These are phyloP conservation scores for Nepenthes mirabilis DNA, from an alignment of 148 eudicot species.

Conservation along the genomic window DNA sequence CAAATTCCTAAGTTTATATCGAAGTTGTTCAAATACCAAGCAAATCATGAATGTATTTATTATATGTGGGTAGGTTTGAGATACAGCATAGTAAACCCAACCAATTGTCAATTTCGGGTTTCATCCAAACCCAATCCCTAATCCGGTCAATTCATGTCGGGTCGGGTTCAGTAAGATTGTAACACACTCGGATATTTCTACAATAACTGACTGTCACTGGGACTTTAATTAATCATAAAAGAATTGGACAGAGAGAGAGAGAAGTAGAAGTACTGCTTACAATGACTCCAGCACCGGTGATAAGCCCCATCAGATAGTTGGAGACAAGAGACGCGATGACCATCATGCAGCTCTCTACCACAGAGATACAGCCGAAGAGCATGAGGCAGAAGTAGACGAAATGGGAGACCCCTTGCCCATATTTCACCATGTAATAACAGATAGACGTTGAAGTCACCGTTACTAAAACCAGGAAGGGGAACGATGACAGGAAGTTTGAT, in stretches of 20 bases:
- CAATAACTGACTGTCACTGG: too few species aligned
- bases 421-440: constrained; percentile 73
- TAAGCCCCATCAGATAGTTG: constrained; percentile 60
- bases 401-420: constrained; percentile 43
- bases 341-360: constrained; percentile 79
- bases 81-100: too few species aligned
- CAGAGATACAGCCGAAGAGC: constrained; percentile 42
- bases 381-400: constrained; percentile 35
- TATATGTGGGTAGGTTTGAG: too few species aligned
- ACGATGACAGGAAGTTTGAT: constrained; percentile 74
- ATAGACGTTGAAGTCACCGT: constrained; percentile 42
- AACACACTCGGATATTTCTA: neutral
- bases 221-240: too few species aligned
- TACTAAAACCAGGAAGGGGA: constrained; percentile 54
- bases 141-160: too few species aligned
- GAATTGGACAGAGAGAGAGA: neutral
- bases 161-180: neutral
- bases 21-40: too few species aligned
- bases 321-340: constrained; percentile 67
- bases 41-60: too few species aligned
- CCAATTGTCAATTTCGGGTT: too few species aligned
- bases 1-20: too few species aligned
- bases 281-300: constrained; percentile 64
- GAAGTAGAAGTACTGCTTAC: constrained; percentile 21
- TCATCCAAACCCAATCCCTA: too few species aligned